Evolutionary conservation across 805 yeast genomes (phyloP), one percentile per base, ranked within the genome.

Genomic region (Naumovozyma baii): DNA sequence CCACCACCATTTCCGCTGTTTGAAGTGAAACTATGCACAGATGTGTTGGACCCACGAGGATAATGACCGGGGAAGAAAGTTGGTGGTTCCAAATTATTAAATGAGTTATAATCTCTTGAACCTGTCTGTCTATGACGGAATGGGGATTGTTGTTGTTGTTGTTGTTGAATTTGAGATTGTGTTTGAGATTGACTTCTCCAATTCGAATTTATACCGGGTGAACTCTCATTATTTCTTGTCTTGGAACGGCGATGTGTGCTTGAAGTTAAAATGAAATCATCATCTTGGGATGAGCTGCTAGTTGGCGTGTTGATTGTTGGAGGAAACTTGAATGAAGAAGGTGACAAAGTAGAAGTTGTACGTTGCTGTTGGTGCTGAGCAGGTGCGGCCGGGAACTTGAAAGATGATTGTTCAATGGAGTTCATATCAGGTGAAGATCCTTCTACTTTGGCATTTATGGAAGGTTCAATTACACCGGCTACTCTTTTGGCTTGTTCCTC

Each of bases 401-500:
- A 54, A 31, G 32, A 33, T 13, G 54, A 48, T 38, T 51, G 54
- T 37, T 47, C 45, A 38, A 39, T 34, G 29, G 42, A 39, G 33
- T 37, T 32, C 7, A 38, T 36, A 13, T 47, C 40, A 10, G 39
- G 28, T 4, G 44, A 40, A 22, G 38, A 35, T 5, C 28, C n/a
- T 8, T 18, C 33, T 18, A 38, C 37, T 14, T 16, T 15, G 9
- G 35, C 16, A 5, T 10, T 33, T n/a, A 38, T 5, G 19, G 10
- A 10, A 20, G 17, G 28, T 3, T 36, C 58, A 18, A 51, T 49
- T 8, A 50, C 49, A 17, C 47, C 49, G 4, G 46, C 46, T 14
- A 46, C 62, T 59, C 87, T 73, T 57, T 85, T 92, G 2, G 82
- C 80, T 55, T 80, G 86, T 30, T 79, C 88, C 49, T 79, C 80